Evolutionary conservation across 23 red algal species (phyloP).

Genomic region (Gracilaria vermiculophylla): DNA sequence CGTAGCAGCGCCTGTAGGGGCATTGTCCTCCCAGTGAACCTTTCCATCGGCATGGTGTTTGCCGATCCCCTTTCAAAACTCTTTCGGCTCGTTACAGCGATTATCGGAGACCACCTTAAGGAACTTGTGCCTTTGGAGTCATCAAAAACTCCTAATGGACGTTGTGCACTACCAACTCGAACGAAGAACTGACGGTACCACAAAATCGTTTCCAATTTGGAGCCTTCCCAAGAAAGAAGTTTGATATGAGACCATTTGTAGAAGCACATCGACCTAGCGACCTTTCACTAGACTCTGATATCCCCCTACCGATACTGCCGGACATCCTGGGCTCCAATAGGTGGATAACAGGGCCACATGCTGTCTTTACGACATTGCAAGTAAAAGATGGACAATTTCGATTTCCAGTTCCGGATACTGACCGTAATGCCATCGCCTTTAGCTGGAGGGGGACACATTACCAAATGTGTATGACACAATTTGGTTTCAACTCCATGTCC

Average conservation of each 20-base stretch:
- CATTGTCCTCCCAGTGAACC: too few species aligned
- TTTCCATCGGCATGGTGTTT: too few species aligned
- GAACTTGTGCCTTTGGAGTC: too few species aligned
- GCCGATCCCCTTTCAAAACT: too few species aligned
- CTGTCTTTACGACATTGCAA: conserved; percentile 1
- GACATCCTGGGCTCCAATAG: not conserved
- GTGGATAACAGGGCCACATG: not conserved
- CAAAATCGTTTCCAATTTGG: not conserved
- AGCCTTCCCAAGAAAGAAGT: not conserved
- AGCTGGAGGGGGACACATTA: not conserved
- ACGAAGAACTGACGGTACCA: too few species aligned
- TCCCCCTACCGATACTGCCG: not conserved
- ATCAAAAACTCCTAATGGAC: too few species aligned
- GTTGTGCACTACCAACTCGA: too few species aligned
- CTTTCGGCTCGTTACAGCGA: too few species aligned
- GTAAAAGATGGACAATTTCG: conserved; percentile 8
- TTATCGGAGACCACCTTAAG: too few species aligned
- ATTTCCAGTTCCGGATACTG: not conserved
- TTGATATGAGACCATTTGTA: conserved; percentile 9
- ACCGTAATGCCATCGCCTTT: not conserved
- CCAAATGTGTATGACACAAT: not conserved
- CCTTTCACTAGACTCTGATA: not conserved
- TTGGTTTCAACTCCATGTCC: conserved; percentile 30
- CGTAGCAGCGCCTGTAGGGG: too few species aligned
- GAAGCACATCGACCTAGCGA: not conserved